A percentile compares a stretch with the other conserved stretches of the same genome.
phyloP scores from a whole-genome alignment of 73 alveolate genomes.

The Paramecium caudatum region DNA sequence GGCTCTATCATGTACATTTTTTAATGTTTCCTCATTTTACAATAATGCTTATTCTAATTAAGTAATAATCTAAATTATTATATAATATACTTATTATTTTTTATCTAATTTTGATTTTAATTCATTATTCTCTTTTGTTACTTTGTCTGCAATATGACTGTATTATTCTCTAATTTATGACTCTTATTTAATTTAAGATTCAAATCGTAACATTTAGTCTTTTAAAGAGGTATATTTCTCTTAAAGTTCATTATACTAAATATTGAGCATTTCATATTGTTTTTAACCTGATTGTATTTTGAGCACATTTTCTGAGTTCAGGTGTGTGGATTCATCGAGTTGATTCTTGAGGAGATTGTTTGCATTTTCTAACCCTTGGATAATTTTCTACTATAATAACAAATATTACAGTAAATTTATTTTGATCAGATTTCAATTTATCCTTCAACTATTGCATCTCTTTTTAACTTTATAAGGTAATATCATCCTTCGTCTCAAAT shows the following conservation, averaged over 20 bases:
- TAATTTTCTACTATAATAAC: conserved; percentile 24
- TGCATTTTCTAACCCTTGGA: conserved; percentile 24
- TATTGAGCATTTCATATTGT: background rate
- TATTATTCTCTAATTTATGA: conserved; percentile 49
- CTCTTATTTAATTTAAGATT: conserved; percentile 1
- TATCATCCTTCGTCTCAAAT: conserved; percentile 13
- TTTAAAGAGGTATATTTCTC: conserved; percentile 23
- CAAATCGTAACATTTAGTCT: conserved; percentile 25
- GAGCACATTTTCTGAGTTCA: background rate
- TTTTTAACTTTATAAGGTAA: background rate
- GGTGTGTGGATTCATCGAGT: conserved; percentile 11
- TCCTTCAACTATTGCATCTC: conserved; percentile 12
- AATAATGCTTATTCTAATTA: conserved; percentile 29
- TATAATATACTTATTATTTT: background rate
- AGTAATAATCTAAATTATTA: background rate
- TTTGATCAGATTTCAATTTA: conserved; percentile 34
- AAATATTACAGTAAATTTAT: background rate
- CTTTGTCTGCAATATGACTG: conserved; percentile 50
- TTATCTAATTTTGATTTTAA: conserved; percentile 42
- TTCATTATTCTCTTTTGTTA: conserved; percentile 53
- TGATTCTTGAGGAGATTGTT: background rate
- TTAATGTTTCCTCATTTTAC: conserved; percentile 60
- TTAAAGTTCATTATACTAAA: background rate
- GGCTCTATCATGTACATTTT: conserved; percentile 60
- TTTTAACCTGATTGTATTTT: background rate